Evolutionary conservation across 176 grass and related monocot species (phyloP).

Genomic region (Phyllostachys edulis): DNA sequence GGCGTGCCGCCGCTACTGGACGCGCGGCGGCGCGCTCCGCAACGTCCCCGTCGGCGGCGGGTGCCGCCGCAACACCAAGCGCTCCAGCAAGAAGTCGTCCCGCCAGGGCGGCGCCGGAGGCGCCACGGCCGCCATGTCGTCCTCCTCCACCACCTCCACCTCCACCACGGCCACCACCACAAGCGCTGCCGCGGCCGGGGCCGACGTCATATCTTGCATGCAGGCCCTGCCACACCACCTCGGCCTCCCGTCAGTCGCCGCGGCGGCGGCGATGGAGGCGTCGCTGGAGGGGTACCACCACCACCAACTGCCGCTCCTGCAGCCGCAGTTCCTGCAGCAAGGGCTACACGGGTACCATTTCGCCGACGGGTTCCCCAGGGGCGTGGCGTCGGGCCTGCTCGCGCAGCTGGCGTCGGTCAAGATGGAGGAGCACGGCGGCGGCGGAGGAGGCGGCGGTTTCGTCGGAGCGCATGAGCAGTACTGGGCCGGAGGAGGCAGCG

Average conservation of each 20-base stretch:
- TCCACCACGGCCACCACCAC: slow-evolving; percentile 42
- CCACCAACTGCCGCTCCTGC: slow-evolving; percentile 40
- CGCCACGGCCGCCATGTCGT: slow-evolving; percentile 46
- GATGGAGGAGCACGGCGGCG: slow-evolving; percentile 68
- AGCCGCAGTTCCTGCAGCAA: slow-evolving; percentile 43
- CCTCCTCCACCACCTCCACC: slow-evolving; percentile 68
- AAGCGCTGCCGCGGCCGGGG: slow-evolving; percentile 35
- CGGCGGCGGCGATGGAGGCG: slow-evolving; percentile 50
- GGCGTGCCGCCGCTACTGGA: slow-evolving; percentile 99
- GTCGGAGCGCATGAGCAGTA: slow-evolving; percentile 60
- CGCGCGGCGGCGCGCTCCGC: slow-evolving; percentile 86
- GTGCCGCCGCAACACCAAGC: slow-evolving; percentile 88
- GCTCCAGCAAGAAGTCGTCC: slow-evolving; percentile 65
- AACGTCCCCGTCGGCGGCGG: slow-evolving; percentile 96
- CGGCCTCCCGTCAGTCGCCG: slow-evolving; percentile 56
- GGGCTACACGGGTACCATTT: slow-evolving; percentile 51
- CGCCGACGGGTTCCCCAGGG: slow-evolving; percentile 55
- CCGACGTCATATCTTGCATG: slow-evolving; percentile 45
- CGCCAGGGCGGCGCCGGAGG: slow-evolving; percentile 17
- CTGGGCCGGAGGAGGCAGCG: slow-evolving; percentile 36
- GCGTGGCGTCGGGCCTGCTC: slow-evolving; percentile 63
- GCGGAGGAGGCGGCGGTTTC: slow-evolving; percentile 9
- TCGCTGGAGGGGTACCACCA: slow-evolving; percentile 64
- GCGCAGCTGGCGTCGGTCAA: slow-evolving; percentile 89
- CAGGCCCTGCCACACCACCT: slow-evolving; percentile 48